Evolutionary conservation across 129 eudicot genomes (phyloP).

Genomic region (Flaveria trinervia): DNA sequence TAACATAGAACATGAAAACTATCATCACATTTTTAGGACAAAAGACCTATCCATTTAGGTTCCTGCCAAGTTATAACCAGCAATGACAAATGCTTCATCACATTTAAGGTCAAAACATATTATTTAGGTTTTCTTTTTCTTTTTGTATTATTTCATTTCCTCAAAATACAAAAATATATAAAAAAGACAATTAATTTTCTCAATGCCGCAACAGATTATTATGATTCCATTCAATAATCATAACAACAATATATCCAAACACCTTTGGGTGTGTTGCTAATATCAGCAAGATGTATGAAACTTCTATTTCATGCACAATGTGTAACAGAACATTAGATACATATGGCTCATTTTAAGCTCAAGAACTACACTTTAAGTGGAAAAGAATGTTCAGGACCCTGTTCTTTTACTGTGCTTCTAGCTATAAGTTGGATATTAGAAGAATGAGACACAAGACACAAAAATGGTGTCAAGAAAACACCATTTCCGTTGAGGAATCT

Average conservation of each 20-base stretch:
- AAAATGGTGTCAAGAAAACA: slow-evolving; percentile 9
- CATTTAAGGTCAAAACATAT: not conserved
- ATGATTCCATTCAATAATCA: not conserved
- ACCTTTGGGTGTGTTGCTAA: not conserved
- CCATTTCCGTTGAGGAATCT: not conserved
- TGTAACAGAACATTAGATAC: slow-evolving; percentile 12
- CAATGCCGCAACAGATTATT: not conserved
- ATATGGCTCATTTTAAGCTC: slow-evolving; percentile 18
- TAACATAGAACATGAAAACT: not conserved
- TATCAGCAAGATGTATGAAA: slow-evolving; percentile 25
- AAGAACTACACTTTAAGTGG: slow-evolving; percentile 1
- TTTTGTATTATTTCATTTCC: not conserved
- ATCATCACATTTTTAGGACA: slow-evolving; percentile 20
- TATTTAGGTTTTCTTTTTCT: not conserved
- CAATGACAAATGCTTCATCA: slow-evolving; percentile 6
- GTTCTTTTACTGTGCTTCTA: slow-evolving; percentile 27
- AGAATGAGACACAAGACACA: not conserved
- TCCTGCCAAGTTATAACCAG: slow-evolving; percentile 8
- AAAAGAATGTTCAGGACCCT: slow-evolving; percentile 21
- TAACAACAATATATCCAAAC: not conserved
- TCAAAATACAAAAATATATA: not conserved
- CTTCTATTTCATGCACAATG: slow-evolving; percentile 30
- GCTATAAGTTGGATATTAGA: slow-evolving; percentile 27
- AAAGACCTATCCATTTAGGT: slow-evolving; percentile 8
- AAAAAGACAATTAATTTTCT: not conserved